Conservation (phyloP, 306 rosid genomes). For the Vicia sativa region DNA sequence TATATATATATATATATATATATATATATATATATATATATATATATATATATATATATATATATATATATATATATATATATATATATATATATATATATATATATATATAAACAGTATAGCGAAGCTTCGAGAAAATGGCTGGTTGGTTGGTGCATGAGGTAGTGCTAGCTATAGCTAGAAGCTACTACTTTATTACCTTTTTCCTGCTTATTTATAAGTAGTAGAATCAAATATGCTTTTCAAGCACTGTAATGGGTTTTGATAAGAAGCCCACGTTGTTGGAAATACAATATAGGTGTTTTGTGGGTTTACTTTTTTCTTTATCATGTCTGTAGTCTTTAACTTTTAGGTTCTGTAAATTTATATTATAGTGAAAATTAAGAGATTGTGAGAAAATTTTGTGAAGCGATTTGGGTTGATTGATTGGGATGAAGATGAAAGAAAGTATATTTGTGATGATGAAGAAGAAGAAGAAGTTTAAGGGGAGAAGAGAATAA, state of each 20-base stretch:
- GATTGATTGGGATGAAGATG: too few species aligned
- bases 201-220: background rate
- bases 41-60: too few species aligned
- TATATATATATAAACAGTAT: too few species aligned
- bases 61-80: too few species aligned
- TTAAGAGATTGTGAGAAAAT: background rate
- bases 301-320: conserved; percentile 26
- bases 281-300: conserved; percentile 45
- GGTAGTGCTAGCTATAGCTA: conserved; percentile 23
- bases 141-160: conserved; percentile 28
- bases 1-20: too few species aligned
- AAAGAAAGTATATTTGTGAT: too few species aligned
- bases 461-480: too few species aligned
- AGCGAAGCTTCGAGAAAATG: background rate
- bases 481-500: too few species aligned
- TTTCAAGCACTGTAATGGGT: conserved; percentile 23
- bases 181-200: conserved; percentile 5
- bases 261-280: conserved; percentile 41
- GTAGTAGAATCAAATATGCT: background rate
- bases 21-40: too few species aligned
- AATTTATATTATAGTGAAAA: conserved; percentile 11
- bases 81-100: too few species aligned
- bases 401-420: conserved; percentile 6
- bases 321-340: conserved; percentile 21
- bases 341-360: conserved; percentile 37